These are phyloP conservation scores for Chytriomyces confervae DNA, from an alignment of 192 early-diverging fungal genomes.

Conservation along the genomic window DNA sequence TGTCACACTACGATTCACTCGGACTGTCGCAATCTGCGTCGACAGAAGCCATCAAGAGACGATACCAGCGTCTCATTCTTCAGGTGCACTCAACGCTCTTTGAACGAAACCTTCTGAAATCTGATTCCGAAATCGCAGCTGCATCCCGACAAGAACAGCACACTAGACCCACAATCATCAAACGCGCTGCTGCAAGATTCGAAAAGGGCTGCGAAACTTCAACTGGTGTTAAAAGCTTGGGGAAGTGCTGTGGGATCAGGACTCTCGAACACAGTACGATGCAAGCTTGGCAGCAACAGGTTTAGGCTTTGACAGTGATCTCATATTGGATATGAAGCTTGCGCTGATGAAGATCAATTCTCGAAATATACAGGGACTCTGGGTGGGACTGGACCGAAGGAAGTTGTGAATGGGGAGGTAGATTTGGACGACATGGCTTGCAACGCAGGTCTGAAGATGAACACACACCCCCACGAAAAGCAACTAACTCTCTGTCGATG, in stretches of 20 bases:
- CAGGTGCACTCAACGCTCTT: background rate
- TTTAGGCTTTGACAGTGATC: background rate
- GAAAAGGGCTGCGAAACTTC: background rate
- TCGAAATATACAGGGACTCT: background rate
- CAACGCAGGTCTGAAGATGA: constrained; percentile 6
- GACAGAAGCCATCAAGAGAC: constrained; percentile 5
- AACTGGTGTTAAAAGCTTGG: constrained; percentile 27
- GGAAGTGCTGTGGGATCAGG: constrained; percentile 18
- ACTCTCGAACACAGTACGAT: constrained; percentile 1
- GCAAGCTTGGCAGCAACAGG: background rate
- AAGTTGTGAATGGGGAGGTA: constrained; percentile 22
- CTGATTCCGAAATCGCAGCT: background rate
- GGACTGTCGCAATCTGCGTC: background rate
- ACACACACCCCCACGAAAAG: background rate
- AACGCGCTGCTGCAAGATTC: background rate
- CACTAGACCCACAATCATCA: background rate
- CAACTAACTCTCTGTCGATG: background rate
- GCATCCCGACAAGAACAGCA: constrained; percentile 31
- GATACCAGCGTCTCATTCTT: constrained; percentile 17
- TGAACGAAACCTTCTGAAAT: background rate
- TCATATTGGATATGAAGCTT: background rate
- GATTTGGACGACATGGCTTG: constrained; percentile 34
- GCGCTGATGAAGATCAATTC: background rate
- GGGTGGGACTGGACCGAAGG: background rate
- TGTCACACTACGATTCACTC: background rate